Evolutionary conservation across 345 rosid species (phyloP), one percentile per base, ranked within the genome.

Genomic region (Eucalyptus decipiens): DNA sequence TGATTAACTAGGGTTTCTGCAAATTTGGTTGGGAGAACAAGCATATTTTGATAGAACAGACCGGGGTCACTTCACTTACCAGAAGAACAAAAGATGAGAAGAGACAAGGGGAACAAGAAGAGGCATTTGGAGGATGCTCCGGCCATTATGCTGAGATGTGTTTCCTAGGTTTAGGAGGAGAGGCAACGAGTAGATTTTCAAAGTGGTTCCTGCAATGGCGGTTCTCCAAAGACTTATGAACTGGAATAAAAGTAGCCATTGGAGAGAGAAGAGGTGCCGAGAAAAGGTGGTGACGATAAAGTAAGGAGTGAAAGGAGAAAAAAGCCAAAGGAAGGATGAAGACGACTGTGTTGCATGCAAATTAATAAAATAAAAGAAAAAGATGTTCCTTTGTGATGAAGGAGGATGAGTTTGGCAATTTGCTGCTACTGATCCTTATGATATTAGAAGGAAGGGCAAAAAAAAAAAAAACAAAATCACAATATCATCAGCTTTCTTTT

Each of bases 381-480:
- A 86, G 72, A 37, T 34, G 90, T 92, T 94, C 62, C 99, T 95
- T 96, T 95, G 95, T 92, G 62, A 91, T 67, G 93, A 94, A 93
- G 97, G 89, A 92, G 13, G 83, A 30, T 91, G 30, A 87, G 56
- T 89, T 50, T 24, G 92, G 88, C 69, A 72, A 58, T 65, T 89
- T 40, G 43, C 69, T 83, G 83, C 83, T 72, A 19, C 47, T 21
- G 9, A 23, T 76, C 9, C 83, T 76, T 1, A 37, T 21, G 83
- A 11, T 76, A 76, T 16, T 11, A 37, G 83, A 5, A 52, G 58
- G 24, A 2, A 1, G 24, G 5, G 4, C 9, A 17, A 8, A 18
- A 34, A 72, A 72, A 32, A 9, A 1, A 7, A 12, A 69, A 11
- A 69, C 47, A 40, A 76, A 21, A 85, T 47, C 56, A 85, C 24